phyloP scores from a whole-genome alignment of 345 rosid species.

The Adansonia digitata region DNA sequence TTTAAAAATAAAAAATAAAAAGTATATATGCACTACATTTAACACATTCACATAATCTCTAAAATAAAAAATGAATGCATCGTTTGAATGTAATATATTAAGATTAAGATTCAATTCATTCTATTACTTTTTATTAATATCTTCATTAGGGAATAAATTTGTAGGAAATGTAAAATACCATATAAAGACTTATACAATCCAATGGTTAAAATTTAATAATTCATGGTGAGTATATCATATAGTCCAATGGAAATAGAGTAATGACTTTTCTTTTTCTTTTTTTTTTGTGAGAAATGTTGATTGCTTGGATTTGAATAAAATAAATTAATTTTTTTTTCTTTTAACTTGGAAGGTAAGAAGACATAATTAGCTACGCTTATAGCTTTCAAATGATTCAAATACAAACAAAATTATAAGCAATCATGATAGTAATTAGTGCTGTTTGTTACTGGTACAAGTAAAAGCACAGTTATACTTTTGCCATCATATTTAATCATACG shows the following conservation, averaged over 20 bases:
- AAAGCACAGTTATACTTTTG: not conserved
- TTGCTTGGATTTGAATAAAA: not conserved
- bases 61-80: no score
- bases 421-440: not conserved
- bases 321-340: no score
- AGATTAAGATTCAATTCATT: no score
- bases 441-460: not conserved
- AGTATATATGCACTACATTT: no score
- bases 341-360: not conserved
- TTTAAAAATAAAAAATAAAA: no score
- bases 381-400: not conserved
- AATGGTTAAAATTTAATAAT: no score
- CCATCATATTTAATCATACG: not conserved
- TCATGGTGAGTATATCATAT: not conserved
- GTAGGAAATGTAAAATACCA: no score
- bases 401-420: not conserved
- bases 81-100: no score
- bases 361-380: not conserved
- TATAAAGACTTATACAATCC: no score
- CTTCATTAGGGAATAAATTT: no score
- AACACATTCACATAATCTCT: no score
- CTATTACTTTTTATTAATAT: no score
- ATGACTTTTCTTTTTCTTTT: not conserved
- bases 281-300: not conserved
- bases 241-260: not conserved